phyloP scores from a whole-genome alignment of 1,284 basidiomycete species.

The Marasmius fiardii region DNA sequence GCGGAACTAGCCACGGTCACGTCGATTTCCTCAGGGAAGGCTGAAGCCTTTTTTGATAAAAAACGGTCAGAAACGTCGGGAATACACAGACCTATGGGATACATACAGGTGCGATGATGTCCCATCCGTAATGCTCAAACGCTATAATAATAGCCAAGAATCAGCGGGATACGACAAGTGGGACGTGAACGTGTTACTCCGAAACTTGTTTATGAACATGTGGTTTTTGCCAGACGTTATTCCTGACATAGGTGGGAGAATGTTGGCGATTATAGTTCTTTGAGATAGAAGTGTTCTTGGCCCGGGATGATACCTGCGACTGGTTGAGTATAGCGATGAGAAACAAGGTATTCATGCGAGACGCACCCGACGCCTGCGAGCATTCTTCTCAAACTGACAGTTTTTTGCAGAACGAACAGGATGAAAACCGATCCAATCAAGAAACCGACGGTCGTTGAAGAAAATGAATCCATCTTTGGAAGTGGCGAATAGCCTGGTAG shows the following conservation, averaged over 20 bases:
- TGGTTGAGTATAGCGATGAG: not conserved
- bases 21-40: not conserved
- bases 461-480: not conserved
- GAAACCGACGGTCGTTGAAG: not conserved
- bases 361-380: not conserved
- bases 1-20: not conserved
- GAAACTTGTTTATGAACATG: not conserved
- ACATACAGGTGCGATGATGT: not conserved
- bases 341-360: not conserved
- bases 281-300: not conserved
- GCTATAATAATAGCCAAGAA: not conserved
- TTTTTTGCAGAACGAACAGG: not conserved
- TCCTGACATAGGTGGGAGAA: not conserved
- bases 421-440: not conserved
- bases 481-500: no score
- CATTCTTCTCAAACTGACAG: not conserved
- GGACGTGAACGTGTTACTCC: not conserved
- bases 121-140: not conserved
- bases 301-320: not conserved
- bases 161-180: not conserved
- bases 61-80: not conserved
- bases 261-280: not conserved
- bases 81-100: not conserved
- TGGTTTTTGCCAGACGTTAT: not conserved
- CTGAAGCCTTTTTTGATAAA: not conserved